These are phyloP conservation scores for Xylariaceae sp. DNA, from an alignment of 2,329 filamentous ascomycete genomes.

Conservation along the genomic window DNA sequence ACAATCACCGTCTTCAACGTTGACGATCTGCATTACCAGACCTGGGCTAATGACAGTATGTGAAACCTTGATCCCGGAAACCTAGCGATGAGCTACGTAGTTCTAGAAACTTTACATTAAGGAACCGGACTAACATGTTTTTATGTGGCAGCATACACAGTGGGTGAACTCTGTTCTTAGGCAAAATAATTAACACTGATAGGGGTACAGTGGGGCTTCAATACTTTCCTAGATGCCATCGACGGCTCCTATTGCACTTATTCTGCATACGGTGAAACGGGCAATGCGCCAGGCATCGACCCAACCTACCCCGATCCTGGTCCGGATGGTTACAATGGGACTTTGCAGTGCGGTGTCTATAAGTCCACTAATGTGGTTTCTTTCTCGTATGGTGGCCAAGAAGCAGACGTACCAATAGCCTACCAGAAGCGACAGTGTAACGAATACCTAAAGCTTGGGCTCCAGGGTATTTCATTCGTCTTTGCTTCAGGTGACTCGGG, in stretches of 20 bases:
- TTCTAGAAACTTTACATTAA: no score
- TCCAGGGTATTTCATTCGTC: constrained; percentile 20
- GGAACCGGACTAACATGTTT: no score
- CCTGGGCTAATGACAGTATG: no score
- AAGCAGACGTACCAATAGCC: constrained; percentile 12
- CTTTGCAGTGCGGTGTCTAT: constrained; percentile 16
- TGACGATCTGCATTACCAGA: constrained; percentile 9
- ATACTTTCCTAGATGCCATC: constrained; percentile 19
- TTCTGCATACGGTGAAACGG: constrained; percentile 27
- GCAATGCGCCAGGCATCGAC: constrained; percentile 25
- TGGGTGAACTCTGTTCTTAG: no score
- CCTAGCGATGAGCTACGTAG: no score
- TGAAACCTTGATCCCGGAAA: no score
- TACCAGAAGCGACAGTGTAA: constrained; percentile 22
- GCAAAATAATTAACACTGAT: no score
- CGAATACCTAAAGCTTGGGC: constrained; percentile 20
- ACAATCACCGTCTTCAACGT: constrained; percentile 10
- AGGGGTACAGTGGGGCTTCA: no score
- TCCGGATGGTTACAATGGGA: constrained; percentile 10
- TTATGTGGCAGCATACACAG: no score
- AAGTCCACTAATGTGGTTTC: constrained; percentile 18
- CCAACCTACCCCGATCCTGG: constrained; percentile 18
- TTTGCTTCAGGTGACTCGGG: constrained; percentile 19
- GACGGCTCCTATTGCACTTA: constrained; percentile 31
- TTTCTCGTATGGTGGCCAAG: constrained; percentile 20